Base-by-base conservation (phyloP, 306 rosid genomes). In the Cucurbita pepo region DNA sequence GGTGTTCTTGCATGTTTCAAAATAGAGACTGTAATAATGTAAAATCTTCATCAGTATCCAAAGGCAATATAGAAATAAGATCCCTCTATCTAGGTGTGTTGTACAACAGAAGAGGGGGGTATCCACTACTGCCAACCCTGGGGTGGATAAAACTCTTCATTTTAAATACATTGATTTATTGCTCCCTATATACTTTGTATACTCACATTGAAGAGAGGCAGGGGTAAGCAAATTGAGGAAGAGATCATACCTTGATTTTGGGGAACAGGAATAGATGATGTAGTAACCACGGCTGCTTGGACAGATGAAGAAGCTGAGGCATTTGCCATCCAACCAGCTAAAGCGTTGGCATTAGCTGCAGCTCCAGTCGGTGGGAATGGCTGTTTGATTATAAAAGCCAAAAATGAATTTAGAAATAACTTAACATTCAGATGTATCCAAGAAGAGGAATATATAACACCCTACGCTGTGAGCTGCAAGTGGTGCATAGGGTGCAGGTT, bases 271-370 rank as follows among this genome's bases (percentile, higher is more conserved):
- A 89, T 86, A 76, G 87, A 79, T 74, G 96, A 85, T 82, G 97
- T 91, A 37, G 96, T 86, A 75, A 86, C 97, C 74, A 89, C 97
- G 61, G 97, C 88, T 48, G 97, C 97, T 84, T 91, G 97, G 78
- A 87, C 90, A 69, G 97, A 89, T 76, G 97, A 87, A 56, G 97
- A 81, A 82, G 90, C 91, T 56, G 97, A 84, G 73, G 97, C 87
- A 86, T 89, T 89, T 74, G 88, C 91, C 97, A 91, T 87, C 97
- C 97, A 89, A 77, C 97, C 96, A 19, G 93, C 88, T 81, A 91
- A 86, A 77, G 96, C 95, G 81, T 85, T 89, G 41, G 93, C 78
- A 83, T 86, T 89, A n/a, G 89, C 90, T 77, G 90, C 72, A 57
- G 88, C 87, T 19, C 86, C 86, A 37, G 88, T 50, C 4, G 90